Evolutionary conservation across 768 basidiomycete species (phyloP), one percentile per base, ranked within the genome.

Genomic region (Mrakia frigida): DNA sequence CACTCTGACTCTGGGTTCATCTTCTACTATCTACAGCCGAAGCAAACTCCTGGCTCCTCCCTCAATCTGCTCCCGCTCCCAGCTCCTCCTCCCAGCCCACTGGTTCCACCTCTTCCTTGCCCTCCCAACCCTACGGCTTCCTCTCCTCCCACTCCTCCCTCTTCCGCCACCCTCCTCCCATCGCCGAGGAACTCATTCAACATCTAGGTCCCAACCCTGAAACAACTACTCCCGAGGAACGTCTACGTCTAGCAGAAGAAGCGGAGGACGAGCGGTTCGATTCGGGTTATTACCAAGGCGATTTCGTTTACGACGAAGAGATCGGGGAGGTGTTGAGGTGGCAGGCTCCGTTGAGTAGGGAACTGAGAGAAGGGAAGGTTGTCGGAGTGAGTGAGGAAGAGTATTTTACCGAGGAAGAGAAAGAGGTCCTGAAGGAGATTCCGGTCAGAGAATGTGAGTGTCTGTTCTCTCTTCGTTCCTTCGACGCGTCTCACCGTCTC

Each of bases 141-240:
- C 83, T 93, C 78, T 86, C 91, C 82, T 85, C 88, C 81, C 87
- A 93, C 81, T 87, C 87, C 2, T 91, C 91, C 11, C 92, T 91
- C 81, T 91, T 94, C 81, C 85, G 83, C 74, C 89, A 92, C 82
- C 89, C 89, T 13, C 83, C 84, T n/a, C 87, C 92, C 79, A 87
- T 87, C 3, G 91, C 90, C 81, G 93, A 93, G 80, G 92, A 93
- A 80, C 85, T 92, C 16, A 91, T 93, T 80, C 92, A n/a, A n/a
- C n/a, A 92, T 80, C 86, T 93, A 21, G 92, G 91, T 6, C 70
- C 84, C 25, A 87, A 89, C 77, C 89, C 87, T 21, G 92, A 94
- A 83, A 85, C 81, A 1, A 87, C 87, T 73, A 81, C 85, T 18
- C 82, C 80, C 18, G 81, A 82, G 4, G 88, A 90, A 78, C 87